Conservation (phyloP, 1,284 basidiomycete species). For the Boletellus sp. region DNA sequence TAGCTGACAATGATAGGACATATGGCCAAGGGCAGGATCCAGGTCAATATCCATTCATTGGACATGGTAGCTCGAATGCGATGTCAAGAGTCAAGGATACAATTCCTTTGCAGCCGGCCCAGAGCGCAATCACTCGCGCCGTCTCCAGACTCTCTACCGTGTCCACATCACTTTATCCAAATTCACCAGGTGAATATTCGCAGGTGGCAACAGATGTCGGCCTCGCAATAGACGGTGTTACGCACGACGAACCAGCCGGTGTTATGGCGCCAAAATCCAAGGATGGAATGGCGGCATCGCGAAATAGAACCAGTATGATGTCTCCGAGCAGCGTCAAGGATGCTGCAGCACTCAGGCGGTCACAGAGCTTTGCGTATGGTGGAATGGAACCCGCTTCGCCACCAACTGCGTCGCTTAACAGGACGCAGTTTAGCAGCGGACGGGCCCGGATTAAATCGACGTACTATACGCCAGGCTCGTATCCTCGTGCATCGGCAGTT, state of each 20-base stretch:
- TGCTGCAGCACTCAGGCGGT: slow-evolving; percentile 29
- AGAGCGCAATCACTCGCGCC: slow-evolving; percentile 36
- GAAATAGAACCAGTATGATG: slow-evolving; percentile 35
- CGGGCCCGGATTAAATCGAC: slow-evolving; percentile 65
- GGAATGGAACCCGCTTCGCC: slow-evolving; percentile 52
- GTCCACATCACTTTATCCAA: slow-evolving; percentile 53
- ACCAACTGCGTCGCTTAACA: slow-evolving; percentile 8
- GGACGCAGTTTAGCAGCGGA: slow-evolving; percentile 38
- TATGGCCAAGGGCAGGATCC: slow-evolving; percentile 14
- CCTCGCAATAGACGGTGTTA: slow-evolving; percentile 42
- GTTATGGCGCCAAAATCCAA: slow-evolving; percentile 34
- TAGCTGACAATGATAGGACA: background rate
- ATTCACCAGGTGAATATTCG: slow-evolving; percentile 37
- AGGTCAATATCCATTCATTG: slow-evolving; percentile 24
- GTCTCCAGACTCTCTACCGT: slow-evolving; percentile 47
- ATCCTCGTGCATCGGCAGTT: slow-evolving; percentile 49
- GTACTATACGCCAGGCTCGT: slow-evolving; percentile 55
- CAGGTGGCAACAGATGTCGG: slow-evolving; percentile 37
- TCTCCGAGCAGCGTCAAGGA: slow-evolving; percentile 22
- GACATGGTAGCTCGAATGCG: slow-evolving; percentile 15
- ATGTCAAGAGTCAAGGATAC: slow-evolving; percentile 24
- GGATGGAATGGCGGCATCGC: slow-evolving; percentile 32
- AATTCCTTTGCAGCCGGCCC: slow-evolving; percentile 34
- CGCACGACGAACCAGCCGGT: slow-evolving; percentile 40
- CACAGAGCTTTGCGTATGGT: slow-evolving; percentile 49